Evolutionary conservation across 2,329 filamentous ascomycete genomes (phyloP), one percentile per base, ranked within the genome.

Genomic region (Cytospora schulzeri): DNA sequence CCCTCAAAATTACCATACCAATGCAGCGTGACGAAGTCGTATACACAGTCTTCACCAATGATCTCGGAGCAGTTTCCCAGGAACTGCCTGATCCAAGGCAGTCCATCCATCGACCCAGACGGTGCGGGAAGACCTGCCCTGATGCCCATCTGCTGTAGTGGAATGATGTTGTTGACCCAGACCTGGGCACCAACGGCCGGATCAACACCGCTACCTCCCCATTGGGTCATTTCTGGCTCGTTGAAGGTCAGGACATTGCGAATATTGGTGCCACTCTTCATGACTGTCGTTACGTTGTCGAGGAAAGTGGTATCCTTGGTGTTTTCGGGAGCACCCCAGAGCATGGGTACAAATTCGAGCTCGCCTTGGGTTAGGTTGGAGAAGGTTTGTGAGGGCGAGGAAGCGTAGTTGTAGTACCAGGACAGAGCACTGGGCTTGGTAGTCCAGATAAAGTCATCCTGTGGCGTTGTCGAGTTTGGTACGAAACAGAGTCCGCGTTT

Each of bases 391-490:
- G 87, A 85, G 1, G 91, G 90, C 4, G 75, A 73, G 24, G 80
- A 72, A 29, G 78, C 76, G 76, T 93, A 95, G 79, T 93, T 94
- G 83, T 94, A 95, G 80, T 95, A 95, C 91, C 91, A 95, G 3
- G 87, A 89, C 62, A 94, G 76, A 51, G 87, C 84, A 22, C 83
- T 85, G 45, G 79, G 81, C 7, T 78, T 60, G 52, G 79, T 74
- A 14, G 81, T 77, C 89, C 90, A 93, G 70, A 90, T 80, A 55
- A 81, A 73, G 76, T 92, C 86, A 76, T 94, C 91, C 19, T 79
- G 65, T 0, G 85, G 81, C 63, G 81, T 77, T 1, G 83, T 73
- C 6, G 76, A 68, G 65, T 86, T 84, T 8, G 85, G 82, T 22
- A 91, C 84, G 75, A 88, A 91, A 71, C 87, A 84, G 60, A 95